Evolutionary conservation across 208 protist species (phyloP), one percentile per base, ranked within the genome.

Genomic region (Trypanosoma scelopori): DNA sequence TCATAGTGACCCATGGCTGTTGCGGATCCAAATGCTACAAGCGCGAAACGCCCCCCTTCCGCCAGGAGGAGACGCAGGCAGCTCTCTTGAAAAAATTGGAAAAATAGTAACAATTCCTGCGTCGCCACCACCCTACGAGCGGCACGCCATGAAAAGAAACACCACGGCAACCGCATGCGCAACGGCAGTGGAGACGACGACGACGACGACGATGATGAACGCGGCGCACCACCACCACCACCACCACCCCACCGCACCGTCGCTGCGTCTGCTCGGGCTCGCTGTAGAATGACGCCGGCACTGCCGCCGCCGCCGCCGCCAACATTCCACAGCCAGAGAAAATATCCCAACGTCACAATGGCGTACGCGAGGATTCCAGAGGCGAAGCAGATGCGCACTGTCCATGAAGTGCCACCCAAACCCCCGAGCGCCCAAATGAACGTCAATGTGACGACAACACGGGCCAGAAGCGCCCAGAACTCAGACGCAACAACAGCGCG

Each of bases 1-100:
- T 92, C 79, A 55, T 95, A 97, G 46, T 93, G 81, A 13, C 91
- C 93, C 39, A 94, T 89, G 25, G 84, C 82, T n/a, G 75, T 58
- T 1, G 79, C 69, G 18, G 65, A 82, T 12, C 80, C 82, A 30
- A 91, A 63, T 37, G 85, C 64, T 28, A 78, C 81, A 20, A 98
- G 74, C 3, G 93, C 81, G 69, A 96, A 82, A 65, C 81, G 91
- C 57, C 96, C 93, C 9, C 91, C 93, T 49, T 97, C 91, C 12
- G 87, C 78, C 7, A 98, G 69, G 22, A 95, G 43, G 32, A 97
- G 69, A 20, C 91, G 90, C 28, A 96, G 60, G 46, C 88, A 47
- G 58, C 89, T 94, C 76, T 97, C 91, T 23, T 76, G 62, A 23
- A 92, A 76, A 57, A 97, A 97, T 16, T 81, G 63, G 18, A 32